A percentile compares a stretch with the other conserved stretches of the same genome.
Conservation (phyloP, 140 eudicot genomes). For the Bidens hawaiensis region DNA sequence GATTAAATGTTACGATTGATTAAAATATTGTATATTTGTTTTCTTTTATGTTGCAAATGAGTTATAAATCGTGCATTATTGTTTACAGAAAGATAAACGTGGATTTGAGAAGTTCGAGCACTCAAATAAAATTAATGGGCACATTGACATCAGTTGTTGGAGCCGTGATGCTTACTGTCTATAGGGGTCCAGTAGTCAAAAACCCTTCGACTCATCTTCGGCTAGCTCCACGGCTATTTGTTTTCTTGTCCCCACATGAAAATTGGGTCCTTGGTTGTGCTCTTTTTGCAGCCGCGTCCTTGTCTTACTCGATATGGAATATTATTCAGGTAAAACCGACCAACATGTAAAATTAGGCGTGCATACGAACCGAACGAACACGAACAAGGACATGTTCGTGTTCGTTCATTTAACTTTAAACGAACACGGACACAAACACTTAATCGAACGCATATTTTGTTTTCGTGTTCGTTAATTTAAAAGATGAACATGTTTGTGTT, state of each 20-base stretch:
- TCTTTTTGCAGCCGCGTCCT: slow-evolving; percentile 57
- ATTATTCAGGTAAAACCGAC: slow-evolving; percentile 84
- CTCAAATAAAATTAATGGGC: slow-evolving; percentile 40
- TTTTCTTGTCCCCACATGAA: slow-evolving; percentile 55
- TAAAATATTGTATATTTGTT: background rate
- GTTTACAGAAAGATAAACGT: slow-evolving; percentile 37
- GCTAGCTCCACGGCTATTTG: slow-evolving; percentile 27
- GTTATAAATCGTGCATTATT: background rate
- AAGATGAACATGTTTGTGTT: too few relatives aligned
- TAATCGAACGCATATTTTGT: too few relatives aligned
- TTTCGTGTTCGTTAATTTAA: too few relatives aligned
- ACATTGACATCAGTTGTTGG: slow-evolving; percentile 53
- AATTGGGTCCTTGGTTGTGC: slow-evolving; percentile 67
- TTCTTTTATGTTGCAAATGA: background rate
- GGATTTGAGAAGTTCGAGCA: slow-evolving; percentile 52
- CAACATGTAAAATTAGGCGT: too few relatives aligned
- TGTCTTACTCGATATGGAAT: slow-evolving; percentile 60
- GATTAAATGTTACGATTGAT: too few relatives aligned
- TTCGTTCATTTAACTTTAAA: too few relatives aligned
- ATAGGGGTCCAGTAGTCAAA: slow-evolving; percentile 55
- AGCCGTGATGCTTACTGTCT: slow-evolving; percentile 39
- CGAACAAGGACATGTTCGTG: too few relatives aligned
- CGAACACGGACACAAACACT: too few relatives aligned
- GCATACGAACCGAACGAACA: too few relatives aligned
- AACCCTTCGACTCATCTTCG: slow-evolving; percentile 27